phyloP scores from a whole-genome alignment of 495 filamentous ascomycete genomes.

The Penicillium dipodomyicola region DNA sequence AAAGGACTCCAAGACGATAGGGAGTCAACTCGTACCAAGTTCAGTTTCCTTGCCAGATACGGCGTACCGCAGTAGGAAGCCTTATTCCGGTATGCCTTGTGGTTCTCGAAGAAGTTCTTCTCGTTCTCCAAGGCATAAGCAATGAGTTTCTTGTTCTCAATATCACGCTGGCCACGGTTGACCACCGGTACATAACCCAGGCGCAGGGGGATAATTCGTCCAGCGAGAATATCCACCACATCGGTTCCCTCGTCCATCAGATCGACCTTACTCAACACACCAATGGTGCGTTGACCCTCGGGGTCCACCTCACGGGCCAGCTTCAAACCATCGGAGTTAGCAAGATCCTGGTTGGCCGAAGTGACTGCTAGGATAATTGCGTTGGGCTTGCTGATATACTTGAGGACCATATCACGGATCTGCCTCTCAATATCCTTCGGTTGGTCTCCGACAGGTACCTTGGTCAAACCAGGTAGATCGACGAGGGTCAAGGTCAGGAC shows the following conservation, averaged over 20 bases:
- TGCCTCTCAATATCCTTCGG: conserved; percentile 97
- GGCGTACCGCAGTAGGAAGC: conserved; percentile 97
- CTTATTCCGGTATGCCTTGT: conserved; percentile 99
- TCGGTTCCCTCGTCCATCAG: conserved; percentile 99
- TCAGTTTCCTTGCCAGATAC: conserved; percentile 93
- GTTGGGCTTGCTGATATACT: conserved; percentile 97
- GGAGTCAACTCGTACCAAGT: conserved; percentile 58
- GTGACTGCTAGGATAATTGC: conserved; percentile 98
- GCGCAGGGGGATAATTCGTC: conserved; percentile 92
- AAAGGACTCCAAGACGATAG: background rate
- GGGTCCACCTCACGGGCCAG: conserved; percentile 96
- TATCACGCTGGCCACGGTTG: conserved; percentile 98
- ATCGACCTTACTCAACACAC: conserved; percentile 98
- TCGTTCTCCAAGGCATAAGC: conserved; percentile 91
- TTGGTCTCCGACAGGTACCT: conserved; percentile 97
- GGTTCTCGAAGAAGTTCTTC: conserved; percentile 96
- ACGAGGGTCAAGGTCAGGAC: conserved; percentile 97
- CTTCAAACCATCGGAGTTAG: conserved; percentile 97
- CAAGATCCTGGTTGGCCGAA: conserved; percentile 93
- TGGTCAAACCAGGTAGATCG: conserved; percentile 94
- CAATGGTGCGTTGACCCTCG: conserved; percentile 96
- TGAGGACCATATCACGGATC: conserved; percentile 97
- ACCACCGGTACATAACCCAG: conserved; percentile 98
- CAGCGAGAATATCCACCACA: conserved; percentile 98
- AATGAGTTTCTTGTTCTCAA: conserved; percentile 94